Base-by-base conservation (phyloP, 768 basidiomycete genomes). In the Tephrocybe rancida region DNA sequence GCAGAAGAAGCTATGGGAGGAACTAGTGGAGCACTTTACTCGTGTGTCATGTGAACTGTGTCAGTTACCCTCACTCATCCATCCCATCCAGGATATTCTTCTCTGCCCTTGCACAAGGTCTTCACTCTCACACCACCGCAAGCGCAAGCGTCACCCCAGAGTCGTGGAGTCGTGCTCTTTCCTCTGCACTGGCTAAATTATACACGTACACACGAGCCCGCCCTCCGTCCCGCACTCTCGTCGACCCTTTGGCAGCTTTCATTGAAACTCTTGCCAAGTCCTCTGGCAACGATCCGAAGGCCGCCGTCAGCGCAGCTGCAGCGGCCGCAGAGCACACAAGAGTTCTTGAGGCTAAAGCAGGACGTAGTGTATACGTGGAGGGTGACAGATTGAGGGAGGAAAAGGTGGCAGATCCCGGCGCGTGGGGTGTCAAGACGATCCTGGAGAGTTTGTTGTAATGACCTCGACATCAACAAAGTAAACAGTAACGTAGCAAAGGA, bases 161-260 rank as follows among this genome's bases (percentile, higher is more conserved):
- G 26, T 72, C 79, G 9, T 95, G 92, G 92, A 70, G 76, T 19
- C 54, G 62, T 21, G 85, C 90, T 4, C 77, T 91, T 44, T 62
- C 69, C 5, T 70, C 72, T 3, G 86, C 92, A 16, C 76, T 88
- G 18, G 63, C 64, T 19, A 82, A 81, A 57, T 71, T 94, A 34
- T 92, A 87, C 69, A 85, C 82, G 11, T 93, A 96, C 73, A 97
- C 94, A 3, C 86, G 85, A 25, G 95, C 95, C 13, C 85, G 95
- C 24, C 87, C 88, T 2, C 94, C 94, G 3, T 92, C 90, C 2
- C 85, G 95, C 62, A 97, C 95, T 7, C 84, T 98, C 30, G 81
- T 98, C n/a, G 95, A 98, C 70, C 93, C 95, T 7, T 79, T 98
- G 19, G 78, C 83, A 34, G 88, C 90, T 1, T 95, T 96, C 68